Conservation (phyloP, 2,329 filamentous ascomycete genomes). For the Trichoderma harzianum region DNA sequence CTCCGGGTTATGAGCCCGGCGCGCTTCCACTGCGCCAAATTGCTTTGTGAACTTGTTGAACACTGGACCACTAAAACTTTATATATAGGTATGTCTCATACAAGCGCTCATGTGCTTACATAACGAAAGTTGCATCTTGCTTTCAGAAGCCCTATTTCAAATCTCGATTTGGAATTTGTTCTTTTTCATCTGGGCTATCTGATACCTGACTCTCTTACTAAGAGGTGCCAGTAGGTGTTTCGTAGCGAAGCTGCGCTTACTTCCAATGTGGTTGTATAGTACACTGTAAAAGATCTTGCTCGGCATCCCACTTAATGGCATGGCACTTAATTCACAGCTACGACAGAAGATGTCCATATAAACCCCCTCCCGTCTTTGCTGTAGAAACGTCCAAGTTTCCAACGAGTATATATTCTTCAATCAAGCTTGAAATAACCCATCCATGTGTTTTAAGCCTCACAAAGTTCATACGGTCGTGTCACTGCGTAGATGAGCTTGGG, state of each 20-base stretch:
- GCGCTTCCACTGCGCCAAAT: constrained; percentile 32
- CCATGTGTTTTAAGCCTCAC: background rate
- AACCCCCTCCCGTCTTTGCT: background rate
- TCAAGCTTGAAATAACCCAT: background rate
- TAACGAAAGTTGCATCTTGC: background rate
- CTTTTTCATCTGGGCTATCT: background rate
- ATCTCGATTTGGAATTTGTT: background rate
- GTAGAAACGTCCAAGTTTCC: background rate
- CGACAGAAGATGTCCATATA: background rate
- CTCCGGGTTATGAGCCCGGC: constrained; percentile 31
- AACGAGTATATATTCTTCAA: background rate
- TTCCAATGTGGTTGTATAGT: background rate
- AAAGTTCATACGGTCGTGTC: background rate
- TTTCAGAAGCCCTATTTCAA: background rate
- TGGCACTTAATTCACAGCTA: background rate
- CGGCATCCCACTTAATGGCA: background rate
- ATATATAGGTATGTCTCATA: background rate
- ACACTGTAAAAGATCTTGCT: background rate
- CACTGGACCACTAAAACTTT: background rate
- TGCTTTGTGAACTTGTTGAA: constrained; percentile 21
- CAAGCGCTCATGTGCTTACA: background rate
- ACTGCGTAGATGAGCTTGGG: background rate
- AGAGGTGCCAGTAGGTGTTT: background rate
- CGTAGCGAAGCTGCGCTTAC: background rate
- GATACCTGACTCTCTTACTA: background rate